phyloP scores from a whole-genome alignment of 169 alveolate genomes.

The Nephromyces sp. region DNA sequence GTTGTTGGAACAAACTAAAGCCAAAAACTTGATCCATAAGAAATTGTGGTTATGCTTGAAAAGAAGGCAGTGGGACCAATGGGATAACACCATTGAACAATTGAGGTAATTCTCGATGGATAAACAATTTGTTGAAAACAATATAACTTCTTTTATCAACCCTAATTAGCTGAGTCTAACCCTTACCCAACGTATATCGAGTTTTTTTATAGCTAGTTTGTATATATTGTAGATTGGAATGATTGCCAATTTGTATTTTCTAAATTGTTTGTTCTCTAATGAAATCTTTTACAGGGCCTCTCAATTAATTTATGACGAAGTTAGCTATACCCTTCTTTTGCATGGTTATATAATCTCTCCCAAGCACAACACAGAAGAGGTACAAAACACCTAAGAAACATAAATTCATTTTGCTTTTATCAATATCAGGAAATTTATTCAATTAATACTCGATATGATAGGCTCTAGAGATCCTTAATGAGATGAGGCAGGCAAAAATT shows the following conservation, averaged over 20 bases:
- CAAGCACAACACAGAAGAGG: background rate
- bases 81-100: background rate
- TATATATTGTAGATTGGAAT: no score
- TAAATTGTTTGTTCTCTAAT: no score
- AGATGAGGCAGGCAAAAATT: background rate
- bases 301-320: background rate
- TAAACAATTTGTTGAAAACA: no score
- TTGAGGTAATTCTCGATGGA: background rate
- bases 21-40: background rate
- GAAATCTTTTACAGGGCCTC: background rate
- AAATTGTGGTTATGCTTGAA: background rate
- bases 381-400: no score
- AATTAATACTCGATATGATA: background rate
- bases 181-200: no score
- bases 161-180: no score
- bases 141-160: no score
- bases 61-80: background rate
- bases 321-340: background rate
- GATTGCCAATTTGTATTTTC: no score
- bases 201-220: no score
- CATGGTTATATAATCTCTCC: background rate
- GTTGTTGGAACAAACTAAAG: background rate
- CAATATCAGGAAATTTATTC: background rate
- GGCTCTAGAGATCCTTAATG: background rate
- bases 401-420: no score